Evolutionary conservation across 495 filamentous ascomycete genomes (phyloP), one percentile per base, ranked within the genome.

Genomic region (Viridothelium virens): DNA sequence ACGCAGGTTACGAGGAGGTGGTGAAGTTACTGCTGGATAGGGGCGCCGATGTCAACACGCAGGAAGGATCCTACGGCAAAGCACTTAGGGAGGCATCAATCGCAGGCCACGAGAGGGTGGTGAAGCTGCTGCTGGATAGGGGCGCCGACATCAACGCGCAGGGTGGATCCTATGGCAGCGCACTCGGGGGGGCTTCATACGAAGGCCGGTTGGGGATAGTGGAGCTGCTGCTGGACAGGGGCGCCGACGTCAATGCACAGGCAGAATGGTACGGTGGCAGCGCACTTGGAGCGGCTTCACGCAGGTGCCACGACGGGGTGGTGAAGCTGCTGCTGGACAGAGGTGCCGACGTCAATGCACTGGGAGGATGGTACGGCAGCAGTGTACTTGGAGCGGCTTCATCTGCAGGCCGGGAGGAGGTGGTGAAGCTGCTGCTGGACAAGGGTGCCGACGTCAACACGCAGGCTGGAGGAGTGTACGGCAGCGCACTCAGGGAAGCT

Each of bases 21-120:
- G 64, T 65, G 7, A 11, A 34, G 64, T 1, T 36, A 0, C 47
- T 65, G 18, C 25, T 65, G 11, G 25, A 36, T 0, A 11, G 25
- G 0, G 68, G 66, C 2, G 68, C 66, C 7, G 59, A 70, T 61
- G 65, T 70, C 11, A 65, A 67, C n/a, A n/a, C n/a, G n/a, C n/a
- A n/a, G n/a, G n/a, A n/a, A n/a, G n/a, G n/a, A n/a, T n/a, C n/a
- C n/a, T n/a, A n/a, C n/a, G n/a, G n/a, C n/a, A n/a, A n/a, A n/a
- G n/a, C n/a, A n/a, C n/a, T n/a, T n/a, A n/a, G n/a, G n/a, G n/a
- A n/a, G n/a, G n/a, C n/a, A n/a, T n/a, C n/a, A n/a, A n/a, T n/a
- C n/a, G n/a, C n/a, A n/a, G n/a, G n/a, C n/a, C n/a, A n/a, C n/a
- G n/a, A n/a, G n/a, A n/a, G n/a, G n/a, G n/a, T n/a, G n/a, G n/a